These are phyloP conservation scores for Mantamonas sphyraenae DNA, from an alignment of 78 protist species.

Conservation along the genomic window DNA sequence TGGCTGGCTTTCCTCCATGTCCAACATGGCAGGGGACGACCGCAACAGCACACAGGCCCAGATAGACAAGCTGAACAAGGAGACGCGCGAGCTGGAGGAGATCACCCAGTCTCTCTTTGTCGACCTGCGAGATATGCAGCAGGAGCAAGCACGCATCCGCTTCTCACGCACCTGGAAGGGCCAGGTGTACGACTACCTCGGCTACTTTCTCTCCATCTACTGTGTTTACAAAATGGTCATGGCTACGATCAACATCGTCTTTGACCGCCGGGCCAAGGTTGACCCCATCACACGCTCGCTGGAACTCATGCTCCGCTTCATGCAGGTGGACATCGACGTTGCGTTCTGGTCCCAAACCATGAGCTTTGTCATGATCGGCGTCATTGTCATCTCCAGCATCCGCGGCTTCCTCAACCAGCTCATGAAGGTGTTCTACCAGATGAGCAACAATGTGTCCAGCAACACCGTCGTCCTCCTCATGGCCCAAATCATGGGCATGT, in stretches of 20 bases:
- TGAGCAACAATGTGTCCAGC: conserved; percentile 47
- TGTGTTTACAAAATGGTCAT: conserved; percentile 70
- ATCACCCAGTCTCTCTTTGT: too few relatives aligned
- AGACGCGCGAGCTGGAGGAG: conserved; percentile 11
- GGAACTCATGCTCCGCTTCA: conserved; percentile 28
- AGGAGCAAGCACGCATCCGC: conserved; percentile 13
- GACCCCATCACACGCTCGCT: conserved; percentile 66
- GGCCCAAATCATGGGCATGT: conserved; percentile 78
- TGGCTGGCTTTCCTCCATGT: background rate
- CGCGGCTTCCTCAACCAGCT: conserved; percentile 71
- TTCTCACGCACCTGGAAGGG: conserved; percentile 57
- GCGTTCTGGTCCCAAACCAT: conserved; percentile 67
- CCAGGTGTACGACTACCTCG: conserved; percentile 51
- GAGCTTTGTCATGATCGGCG: conserved; percentile 54
- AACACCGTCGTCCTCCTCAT: conserved; percentile 48
- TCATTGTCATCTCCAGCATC: conserved; percentile 62
- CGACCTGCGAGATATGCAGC: too few relatives aligned
- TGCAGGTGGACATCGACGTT: conserved; percentile 57
- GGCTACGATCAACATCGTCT: conserved; percentile 63
- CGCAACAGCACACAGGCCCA: too few relatives aligned
- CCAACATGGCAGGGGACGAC: background rate
- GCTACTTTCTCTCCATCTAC: conserved; percentile 62
- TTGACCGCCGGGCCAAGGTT: conserved; percentile 39
- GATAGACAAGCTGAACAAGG: background rate
- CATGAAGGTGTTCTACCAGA: conserved; percentile 47